Percentiles rank a stretch among this genome's conserved stretches.
phyloP scores from a whole-genome alignment of 345 rosid genomes.

The Combretum micranthum region DNA sequence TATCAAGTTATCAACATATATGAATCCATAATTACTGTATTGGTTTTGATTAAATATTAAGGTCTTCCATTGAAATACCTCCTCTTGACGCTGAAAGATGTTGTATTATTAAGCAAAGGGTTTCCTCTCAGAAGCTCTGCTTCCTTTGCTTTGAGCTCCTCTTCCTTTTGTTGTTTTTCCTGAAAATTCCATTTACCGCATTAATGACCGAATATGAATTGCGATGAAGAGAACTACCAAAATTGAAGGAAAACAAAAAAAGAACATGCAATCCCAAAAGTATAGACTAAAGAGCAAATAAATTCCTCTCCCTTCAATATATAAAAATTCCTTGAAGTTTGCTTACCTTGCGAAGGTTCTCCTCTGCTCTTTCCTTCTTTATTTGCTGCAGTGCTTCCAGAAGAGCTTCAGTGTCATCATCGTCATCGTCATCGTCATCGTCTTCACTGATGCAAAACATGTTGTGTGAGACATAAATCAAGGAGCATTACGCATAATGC shows the following conservation, averaged over 20 bases:
- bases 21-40: background rate
- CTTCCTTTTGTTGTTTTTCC: constrained; percentile 68
- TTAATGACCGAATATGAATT: background rate
- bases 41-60: background rate
- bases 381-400: constrained; percentile 94
- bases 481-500: too few species aligned
- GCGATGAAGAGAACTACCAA: background rate
- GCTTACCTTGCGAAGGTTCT: constrained; percentile 69
- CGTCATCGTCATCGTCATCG: constrained; percentile 58
- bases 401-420: constrained; percentile 84
- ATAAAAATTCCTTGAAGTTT: too few species aligned
- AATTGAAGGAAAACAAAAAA: too few species aligned
- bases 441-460: constrained; percentile 7
- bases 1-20: background rate
- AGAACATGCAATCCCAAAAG: too few species aligned
- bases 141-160: constrained; percentile 81
- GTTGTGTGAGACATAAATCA: too few species aligned
- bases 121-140: constrained; percentile 92
- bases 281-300: too few species aligned
- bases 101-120: constrained; percentile 67
- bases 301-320: too few species aligned
- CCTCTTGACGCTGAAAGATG: constrained; percentile 75
- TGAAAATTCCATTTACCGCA: constrained; percentile 16
- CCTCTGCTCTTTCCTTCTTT: constrained; percentile 93
- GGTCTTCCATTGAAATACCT: constrained; percentile 37